phyloP scores from a whole-genome alignment of 495 filamentous ascomycete species.

The Xylaria telfairii region DNA sequence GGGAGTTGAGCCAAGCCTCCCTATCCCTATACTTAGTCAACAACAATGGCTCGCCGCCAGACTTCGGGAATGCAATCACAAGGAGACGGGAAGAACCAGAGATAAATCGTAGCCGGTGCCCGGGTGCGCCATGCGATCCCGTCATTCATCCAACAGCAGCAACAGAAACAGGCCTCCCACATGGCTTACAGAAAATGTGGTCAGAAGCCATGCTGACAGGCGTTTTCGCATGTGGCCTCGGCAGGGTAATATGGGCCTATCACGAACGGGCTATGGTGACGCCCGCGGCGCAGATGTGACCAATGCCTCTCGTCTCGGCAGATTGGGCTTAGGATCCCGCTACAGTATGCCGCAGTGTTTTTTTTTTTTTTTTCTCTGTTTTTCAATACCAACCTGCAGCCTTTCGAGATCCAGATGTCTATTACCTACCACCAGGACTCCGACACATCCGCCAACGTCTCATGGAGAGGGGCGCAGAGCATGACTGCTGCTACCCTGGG shows the following conservation, averaged over 20 bases:
- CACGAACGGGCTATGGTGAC: not conserved
- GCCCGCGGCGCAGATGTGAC: not conserved
- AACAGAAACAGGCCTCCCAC: constrained; percentile 20
- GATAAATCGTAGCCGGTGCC: not conserved
- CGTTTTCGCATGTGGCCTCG: constrained; percentile 18
- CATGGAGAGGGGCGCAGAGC: not conserved
- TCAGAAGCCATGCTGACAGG: constrained; percentile 18
- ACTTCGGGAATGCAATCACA: constrained; percentile 2
- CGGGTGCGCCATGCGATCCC: not conserved
- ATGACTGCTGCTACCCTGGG: not conserved
- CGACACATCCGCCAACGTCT: constrained; percentile 1
- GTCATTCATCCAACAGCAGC: not conserved
- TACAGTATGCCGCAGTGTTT: not conserved
- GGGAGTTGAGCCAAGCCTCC: constrained; percentile 1
- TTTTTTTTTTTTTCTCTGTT: not conserved
- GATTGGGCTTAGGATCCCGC: constrained; percentile 10
- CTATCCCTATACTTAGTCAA: not conserved
- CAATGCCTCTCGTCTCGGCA: constrained; percentile 5
- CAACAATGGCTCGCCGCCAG: not conserved
- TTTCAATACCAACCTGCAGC: constrained; percentile 11
- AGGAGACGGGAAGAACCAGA: not conserved
- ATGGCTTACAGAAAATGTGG: constrained; percentile 15
- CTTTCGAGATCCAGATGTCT: no score
- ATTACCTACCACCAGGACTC: not conserved
- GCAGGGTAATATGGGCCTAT: constrained; percentile 13